Evolutionary conservation across 345 rosid genomes (phyloP).

Genomic region (Linum trigynum): DNA sequence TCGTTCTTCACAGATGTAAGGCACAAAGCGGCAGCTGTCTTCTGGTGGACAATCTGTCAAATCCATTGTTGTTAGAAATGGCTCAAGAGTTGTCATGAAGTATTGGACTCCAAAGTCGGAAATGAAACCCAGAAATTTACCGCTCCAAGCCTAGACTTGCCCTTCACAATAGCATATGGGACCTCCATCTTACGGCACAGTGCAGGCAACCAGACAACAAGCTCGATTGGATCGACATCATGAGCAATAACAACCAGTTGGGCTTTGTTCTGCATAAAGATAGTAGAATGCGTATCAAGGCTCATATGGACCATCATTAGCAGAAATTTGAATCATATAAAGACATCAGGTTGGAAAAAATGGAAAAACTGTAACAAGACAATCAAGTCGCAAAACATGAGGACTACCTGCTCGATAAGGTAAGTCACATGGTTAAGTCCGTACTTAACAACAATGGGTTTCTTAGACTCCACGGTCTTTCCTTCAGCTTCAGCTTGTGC

Average conservation of each 20-base stretch:
- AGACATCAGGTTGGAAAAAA: not conserved
- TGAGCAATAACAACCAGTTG: conserved; percentile 68
- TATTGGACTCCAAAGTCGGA: not conserved
- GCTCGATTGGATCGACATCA: conserved; percentile 19
- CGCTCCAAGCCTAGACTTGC: conserved; percentile 65
- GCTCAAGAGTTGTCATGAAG: not conserved
- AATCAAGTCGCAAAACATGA: not conserved
- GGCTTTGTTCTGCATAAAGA: conserved; percentile 49
- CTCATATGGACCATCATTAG: not conserved
- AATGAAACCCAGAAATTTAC: conserved; percentile 12
- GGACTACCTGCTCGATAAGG: conserved; percentile 54
- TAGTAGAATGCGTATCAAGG: no score
- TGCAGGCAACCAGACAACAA: conserved; percentile 80
- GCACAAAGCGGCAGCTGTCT: conserved; percentile 66
- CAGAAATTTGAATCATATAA: not conserved
- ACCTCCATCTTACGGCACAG: conserved; percentile 80
- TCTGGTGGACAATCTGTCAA: conserved; percentile 56
- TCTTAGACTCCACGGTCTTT: conserved; percentile 40
- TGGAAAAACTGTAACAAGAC: not conserved
- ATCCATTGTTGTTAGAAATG: not conserved
- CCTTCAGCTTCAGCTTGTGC: conserved; percentile 66
- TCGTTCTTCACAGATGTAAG: conserved; percentile 66
- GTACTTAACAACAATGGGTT: conserved; percentile 64
- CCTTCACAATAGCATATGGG: conserved; percentile 75
- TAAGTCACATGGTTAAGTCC: conserved; percentile 69